phyloP scores from a whole-genome alignment of 208 protist genomes.

The Trypanosoma platydactyli region DNA sequence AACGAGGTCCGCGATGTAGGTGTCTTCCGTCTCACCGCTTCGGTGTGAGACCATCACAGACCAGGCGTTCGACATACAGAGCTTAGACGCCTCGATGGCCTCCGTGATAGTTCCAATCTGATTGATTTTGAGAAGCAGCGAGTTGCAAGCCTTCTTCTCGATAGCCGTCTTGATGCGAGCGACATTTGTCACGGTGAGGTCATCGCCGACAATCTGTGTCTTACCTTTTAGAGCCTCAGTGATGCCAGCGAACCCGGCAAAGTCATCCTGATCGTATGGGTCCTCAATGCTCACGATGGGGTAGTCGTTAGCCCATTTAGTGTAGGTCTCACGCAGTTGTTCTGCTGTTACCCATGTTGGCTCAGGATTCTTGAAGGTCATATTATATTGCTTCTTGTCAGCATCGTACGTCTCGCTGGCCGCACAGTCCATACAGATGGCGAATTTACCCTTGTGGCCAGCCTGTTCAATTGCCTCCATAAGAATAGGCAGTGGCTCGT shows the following conservation, averaged over 20 bases:
- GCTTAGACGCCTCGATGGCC: constrained; percentile 94
- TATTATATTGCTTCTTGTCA: constrained; percentile 93
- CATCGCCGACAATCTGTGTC: constrained; percentile 98
- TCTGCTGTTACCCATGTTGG: constrained; percentile 69
- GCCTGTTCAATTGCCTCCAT: constrained; percentile 96
- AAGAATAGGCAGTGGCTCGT: constrained; percentile 97
- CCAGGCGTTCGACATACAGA: constrained; percentile 83
- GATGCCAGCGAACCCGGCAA: constrained; percentile 88
- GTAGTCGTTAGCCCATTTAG: constrained; percentile 88
- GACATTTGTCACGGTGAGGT: constrained; percentile 98
- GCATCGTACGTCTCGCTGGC: constrained; percentile 98
- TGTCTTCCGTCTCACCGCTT: constrained; percentile 98
- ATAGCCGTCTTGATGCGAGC: constrained; percentile 94
- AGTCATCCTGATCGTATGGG: constrained; percentile 99
- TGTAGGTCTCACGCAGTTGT: constrained; percentile 93
- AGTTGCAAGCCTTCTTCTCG: constrained; percentile 94
- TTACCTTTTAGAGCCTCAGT: constrained; percentile 70
- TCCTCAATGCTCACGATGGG: constrained; percentile 99
- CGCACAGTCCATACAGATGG: constrained; percentile 99
- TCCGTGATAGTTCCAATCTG: constrained; percentile 99
- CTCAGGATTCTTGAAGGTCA: constrained; percentile 97
- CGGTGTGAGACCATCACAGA: constrained; percentile 95
- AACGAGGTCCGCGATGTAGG: constrained; percentile 98
- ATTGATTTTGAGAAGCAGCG: constrained; percentile 99
- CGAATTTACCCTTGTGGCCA: constrained; percentile 94